These are phyloP conservation scores for Boletus eberwhitei DNA, from an alignment of 768 basidiomycete genomes.

Conservation along the genomic window DNA sequence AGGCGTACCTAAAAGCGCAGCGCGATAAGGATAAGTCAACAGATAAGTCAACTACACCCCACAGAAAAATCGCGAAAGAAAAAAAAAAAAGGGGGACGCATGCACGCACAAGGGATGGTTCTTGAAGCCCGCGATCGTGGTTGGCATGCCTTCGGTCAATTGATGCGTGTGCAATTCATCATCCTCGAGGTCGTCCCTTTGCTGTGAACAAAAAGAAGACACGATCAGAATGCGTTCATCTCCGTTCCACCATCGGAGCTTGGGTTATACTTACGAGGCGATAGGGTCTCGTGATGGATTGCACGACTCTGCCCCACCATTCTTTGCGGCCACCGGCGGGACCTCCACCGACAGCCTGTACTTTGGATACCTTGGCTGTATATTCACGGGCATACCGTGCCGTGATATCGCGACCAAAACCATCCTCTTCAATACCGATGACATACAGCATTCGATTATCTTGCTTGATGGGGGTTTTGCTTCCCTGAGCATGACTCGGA, in stretches of 20 bases:
- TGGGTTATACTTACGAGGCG: conserved; percentile 57
- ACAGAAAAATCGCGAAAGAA: conserved; percentile 25
- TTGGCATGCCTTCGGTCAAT: conserved; percentile 90
- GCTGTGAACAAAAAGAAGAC: conserved; percentile 40
- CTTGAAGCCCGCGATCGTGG: conserved; percentile 87
- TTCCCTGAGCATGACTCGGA: conserved; percentile 44
- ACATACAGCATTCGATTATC: conserved; percentile 94
- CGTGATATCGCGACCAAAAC: conserved; percentile 88
- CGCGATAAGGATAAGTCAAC: not conserved
- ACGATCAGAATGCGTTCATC: conserved; percentile 12
- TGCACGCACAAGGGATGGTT: conserved; percentile 77
- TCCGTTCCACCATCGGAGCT: conserved; percentile 18
- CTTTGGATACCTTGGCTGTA: conserved; percentile 74
- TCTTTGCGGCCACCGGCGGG: conserved; percentile 56
- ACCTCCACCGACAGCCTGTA: conserved; percentile 57
- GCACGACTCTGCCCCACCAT: conserved; percentile 83
- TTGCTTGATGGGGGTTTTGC: conserved; percentile 22
- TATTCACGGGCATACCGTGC: conserved; percentile 82
- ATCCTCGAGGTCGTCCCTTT: conserved; percentile 91
- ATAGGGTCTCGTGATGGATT: conserved; percentile 68
- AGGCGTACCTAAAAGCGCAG: conserved; percentile 58
- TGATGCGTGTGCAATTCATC: conserved; percentile 78
- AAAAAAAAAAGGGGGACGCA: not conserved
- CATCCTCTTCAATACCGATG: conserved; percentile 91
- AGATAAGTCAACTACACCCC: not conserved